Base-by-base conservation (phyloP, 116 monocot species). In the Posidonia oceanica region DNA sequence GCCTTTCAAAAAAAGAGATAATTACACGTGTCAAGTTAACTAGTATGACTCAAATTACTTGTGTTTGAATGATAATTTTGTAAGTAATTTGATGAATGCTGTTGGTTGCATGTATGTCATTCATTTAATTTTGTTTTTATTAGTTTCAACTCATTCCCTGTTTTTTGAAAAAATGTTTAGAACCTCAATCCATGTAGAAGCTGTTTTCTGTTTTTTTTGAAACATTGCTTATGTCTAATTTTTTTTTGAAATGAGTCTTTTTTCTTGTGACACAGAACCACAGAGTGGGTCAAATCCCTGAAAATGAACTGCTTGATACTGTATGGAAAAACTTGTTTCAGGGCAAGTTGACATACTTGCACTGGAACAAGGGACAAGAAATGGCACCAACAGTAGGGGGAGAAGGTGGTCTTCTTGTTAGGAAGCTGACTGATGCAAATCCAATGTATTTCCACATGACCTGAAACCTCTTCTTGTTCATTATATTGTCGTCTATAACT, bases 311-410 rank as follows among this genome's bases (percentile, higher is more conserved):
- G 42, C 83, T 79, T 56, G 87, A 97, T 80, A 72, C 80, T 39
- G 71, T 92, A 15, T 89, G 87, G 87, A 97, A 89, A 63, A 89
- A 77, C 56, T 82, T 97, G 58, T 85, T 97, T 54, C 92, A 92
- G 66, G 97, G 92, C 22, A 97, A 77, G 75, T 62, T 97, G 69
- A 97, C 97, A 4, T 97, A 87, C 75, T 65, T 79, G 66, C 87
- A 92, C 57, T 87, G 92, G 87, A 82, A 70, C 61, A 97, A 87
- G 78, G 96, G 91, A 59, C 71, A 78, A 75, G 83, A 91, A 66
- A 96, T 91, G 87, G 69, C 69, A 71, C 89, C 91, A 40, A 79
- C 71, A 51, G 52, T 92, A 56, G 58, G 75, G 18, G 79, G 48
- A 63, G 61, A 88, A 71, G 85, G 84, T 52, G 83, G 83, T 51